Conservation (phyloP, 129 eudicot species). For the Rutidosis leptorrhynchoides region DNA sequence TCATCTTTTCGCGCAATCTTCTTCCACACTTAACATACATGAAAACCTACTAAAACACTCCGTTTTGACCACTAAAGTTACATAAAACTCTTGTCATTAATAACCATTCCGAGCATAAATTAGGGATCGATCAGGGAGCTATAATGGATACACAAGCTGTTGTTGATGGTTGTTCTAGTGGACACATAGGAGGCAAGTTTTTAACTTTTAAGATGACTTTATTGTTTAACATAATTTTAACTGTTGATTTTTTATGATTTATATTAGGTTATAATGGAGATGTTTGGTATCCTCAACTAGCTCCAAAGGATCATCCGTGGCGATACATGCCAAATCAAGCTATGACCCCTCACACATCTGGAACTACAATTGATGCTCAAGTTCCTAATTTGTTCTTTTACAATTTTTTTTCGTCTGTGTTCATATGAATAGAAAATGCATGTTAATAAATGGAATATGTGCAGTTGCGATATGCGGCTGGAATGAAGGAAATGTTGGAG, state of each 20-base stretch:
- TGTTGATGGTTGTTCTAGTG: conserved; percentile 87
- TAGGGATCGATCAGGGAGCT: no score
- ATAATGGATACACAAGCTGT: conserved; percentile 99
- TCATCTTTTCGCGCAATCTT: no score
- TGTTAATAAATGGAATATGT: not conserved
- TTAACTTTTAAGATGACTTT: not conserved
- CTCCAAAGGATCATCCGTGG: conserved; percentile 99
- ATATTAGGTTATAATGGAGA: conserved; percentile 88
- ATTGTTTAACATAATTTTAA: not conserved
- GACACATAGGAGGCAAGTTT: conserved; percentile 82
- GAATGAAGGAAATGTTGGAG: conserved; percentile 87
- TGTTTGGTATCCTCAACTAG: conserved; percentile 99
- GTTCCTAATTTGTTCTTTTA: conserved; percentile 35
- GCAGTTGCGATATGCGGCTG: conserved; percentile 93
- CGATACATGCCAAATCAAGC: conserved; percentile 99
- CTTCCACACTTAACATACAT: no score
- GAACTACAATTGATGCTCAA: conserved; percentile 98
- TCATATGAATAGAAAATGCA: not conserved
- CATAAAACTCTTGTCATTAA: no score
- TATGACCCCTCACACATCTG: conserved; percentile 98
- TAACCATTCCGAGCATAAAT: no score
- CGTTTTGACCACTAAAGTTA: no score
- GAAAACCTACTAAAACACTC: no score
- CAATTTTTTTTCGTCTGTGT: no score
- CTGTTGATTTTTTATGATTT: not conserved